Base-by-base conservation (phyloP, 164 flowering plant genomes). In the Piper longum region DNA sequence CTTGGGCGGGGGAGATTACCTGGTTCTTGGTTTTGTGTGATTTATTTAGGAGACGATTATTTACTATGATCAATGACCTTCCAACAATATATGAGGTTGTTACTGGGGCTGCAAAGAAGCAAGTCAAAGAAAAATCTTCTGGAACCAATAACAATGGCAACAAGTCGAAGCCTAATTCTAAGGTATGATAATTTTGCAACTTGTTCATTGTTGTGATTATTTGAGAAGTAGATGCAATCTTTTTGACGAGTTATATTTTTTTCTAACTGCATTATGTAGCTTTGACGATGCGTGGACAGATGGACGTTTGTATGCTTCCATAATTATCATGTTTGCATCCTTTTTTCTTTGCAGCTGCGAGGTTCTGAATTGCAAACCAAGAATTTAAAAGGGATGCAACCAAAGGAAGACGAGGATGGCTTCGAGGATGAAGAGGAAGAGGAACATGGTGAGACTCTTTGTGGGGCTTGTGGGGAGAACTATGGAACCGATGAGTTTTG, bases 401-500 rank as follows among this genome's bases (percentile, higher is more conserved):
- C 12, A 17, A 78, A 80, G 60, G 88, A 84, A 17, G 87, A 84
- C 8, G 86, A 84, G 8, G 91, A 78, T 51, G 89, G 75, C 55
- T 57, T 69, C 59, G 89, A 81, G 0, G 92, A 81, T 55, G 89
- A 86, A 59, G 89, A 88, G 0, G 89, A 83, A 5, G 96, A 87
- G 4, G 91, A 88, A 70, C 87, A 86, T 56, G 93, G 91, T 8
- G 95, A 86, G 41, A 82, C 93, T 44, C 61, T 86, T 43, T 91
- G 98, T 61, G 98, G 96, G 40, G 91, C 90, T 16, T 91, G 98
- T 73, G 98, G 96, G 7, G 87, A 83, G 69, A 82, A 82, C 77
- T 85, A 91, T 74, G 84, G 82, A 13, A 64, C 88, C 0, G 96
- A 87, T 72, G 96, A 88, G 70, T 91, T 91, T 81, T 91, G 95